These are phyloP conservation scores for Catharanthus roseus DNA, from an alignment of 257 asterid genomes.

Conservation along the genomic window DNA sequence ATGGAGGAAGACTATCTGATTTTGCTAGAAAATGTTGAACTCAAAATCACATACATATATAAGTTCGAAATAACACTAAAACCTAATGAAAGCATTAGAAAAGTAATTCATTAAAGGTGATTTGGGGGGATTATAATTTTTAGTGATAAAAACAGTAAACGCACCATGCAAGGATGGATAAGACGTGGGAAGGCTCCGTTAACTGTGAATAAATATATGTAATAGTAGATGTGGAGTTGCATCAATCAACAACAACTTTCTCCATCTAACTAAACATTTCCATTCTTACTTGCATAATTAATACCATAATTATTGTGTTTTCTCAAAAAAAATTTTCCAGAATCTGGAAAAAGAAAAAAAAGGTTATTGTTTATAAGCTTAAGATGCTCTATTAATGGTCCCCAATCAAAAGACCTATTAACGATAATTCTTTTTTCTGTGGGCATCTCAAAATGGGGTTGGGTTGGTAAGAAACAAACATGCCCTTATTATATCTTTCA, in stretches of 20 bases:
- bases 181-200: not conserved
- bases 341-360: constrained; percentile 18
- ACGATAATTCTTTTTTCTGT: constrained; percentile 10
- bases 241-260: constrained; percentile 53
- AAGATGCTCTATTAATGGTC: constrained; percentile 61
- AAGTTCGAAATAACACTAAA: too few relatives aligned
- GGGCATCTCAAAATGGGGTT: constrained; percentile 37
- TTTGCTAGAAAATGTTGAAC: too few relatives aligned
- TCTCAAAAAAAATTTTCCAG: constrained; percentile 9
- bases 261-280: constrained; percentile 37
- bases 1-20: too few relatives aligned
- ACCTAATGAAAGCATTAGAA: too few relatives aligned
- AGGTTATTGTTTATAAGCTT: constrained; percentile 26
- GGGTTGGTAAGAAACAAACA: constrained; percentile 74
- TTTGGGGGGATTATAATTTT: too few relatives aligned
- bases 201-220: too few relatives aligned
- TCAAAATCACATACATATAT: too few relatives aligned
- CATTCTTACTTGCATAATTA: constrained; percentile 19
- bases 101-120: too few relatives aligned
- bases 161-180: not conserved
- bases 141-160: not conserved
- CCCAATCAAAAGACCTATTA: constrained; percentile 35
- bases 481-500: constrained; percentile 29
- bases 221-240: constrained; percentile 21
- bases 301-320: constrained; percentile 24